Base-by-base conservation (phyloP, 2,329 filamentous ascomycete genomes). In the Aspergillus spinulosporus region DNA sequence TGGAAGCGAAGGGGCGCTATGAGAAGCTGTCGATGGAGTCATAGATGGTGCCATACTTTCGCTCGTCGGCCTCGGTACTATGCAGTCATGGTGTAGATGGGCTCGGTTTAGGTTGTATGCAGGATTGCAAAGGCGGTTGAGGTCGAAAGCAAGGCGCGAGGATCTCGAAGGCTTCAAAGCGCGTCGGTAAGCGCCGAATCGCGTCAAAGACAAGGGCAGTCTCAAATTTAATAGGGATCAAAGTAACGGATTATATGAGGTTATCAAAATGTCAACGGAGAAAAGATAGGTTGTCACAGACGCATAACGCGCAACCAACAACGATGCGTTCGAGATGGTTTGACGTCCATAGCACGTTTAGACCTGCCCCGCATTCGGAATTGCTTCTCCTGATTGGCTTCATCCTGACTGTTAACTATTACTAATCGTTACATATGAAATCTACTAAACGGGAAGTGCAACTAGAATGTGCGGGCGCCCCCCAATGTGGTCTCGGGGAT, bases 21-120 rank as follows among this genome's bases (percentile, higher is more conserved):
- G 66, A 49, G 65, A 62, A 42, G 65, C 39, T 28, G 55, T 56
- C 4, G 64, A 64, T 11, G 66, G 49, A 34, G 56, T 56, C 8
- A 49, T 62, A 12, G 62, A 65, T 34, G 62, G 56, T 51, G 62
- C 59, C 64, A 63, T 64, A 21, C 59, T 63, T 60, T 21, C 21
- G 21, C 21, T 37, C 50, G 59, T 52, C 29, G 47, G 12, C 37
- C 45, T 54, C 12, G 36, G 36, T 34, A 50, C 32, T 31, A 59
- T 53, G 49, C 55, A 29, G 47, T 50, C 59, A 55, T 52, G 47
- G 43, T 49, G 52, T 44, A 44, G 49, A 32, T 48, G 32, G 40
- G 12, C n/a, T 14, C n/a, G 29, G 21, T 42, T 8, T 15, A 28
- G 21, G 14, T 8, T 36, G 32, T 40, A 50, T 45, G 5, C 34